Evolutionary conservation across 257 asterid species (phyloP), one percentile per base, ranked within the genome.

Genomic region (Echites panduratus): DNA sequence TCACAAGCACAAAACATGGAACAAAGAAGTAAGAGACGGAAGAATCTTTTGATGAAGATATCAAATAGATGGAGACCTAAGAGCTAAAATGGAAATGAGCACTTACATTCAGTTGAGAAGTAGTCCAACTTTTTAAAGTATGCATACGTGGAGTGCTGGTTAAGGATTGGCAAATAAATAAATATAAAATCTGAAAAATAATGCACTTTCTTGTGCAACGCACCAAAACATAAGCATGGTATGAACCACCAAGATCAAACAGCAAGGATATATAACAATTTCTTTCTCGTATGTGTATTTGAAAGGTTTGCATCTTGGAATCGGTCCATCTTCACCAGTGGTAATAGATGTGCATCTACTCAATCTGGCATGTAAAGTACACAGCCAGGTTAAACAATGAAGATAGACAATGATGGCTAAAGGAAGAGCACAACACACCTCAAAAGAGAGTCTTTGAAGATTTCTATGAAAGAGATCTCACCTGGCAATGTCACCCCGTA

Each of bases 231-330:
- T 24, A 84, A 13, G 63, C 48, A 76, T 24, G 56, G 59, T 24
- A 67, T 38, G 74, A 77, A 43, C 14, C 44, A 20, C 35, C 43
- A 77, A 2, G 57, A 49, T 68, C 54, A 49, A 35, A 67, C 65
- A 78, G 16, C n/a, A 76, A 90, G 99, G 99, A 93, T 93, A 93
- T 93, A 93, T 93, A 77, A 93, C 98, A 78, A 95, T 95, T 81
- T 95, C 98, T 84, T 95, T 95, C 90, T 95, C 99, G 71, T 90
- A 95, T 27, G 99, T 92, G 91, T 95, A 92, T 85, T 95, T 95
- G 70, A 92, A 95, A 57, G 99, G 99, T 87, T 95, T 95, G 99
- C 99, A 95, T 84, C 99, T 95, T 41, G 99, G 98, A 81, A 92
- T 95, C 52, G 98, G 97, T 70, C 99, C 99, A 83, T 95, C 99